These are phyloP conservation scores for Eremochloa ophiuroides DNA, from an alignment of 176 grass and related monocot species.

Conservation along the genomic window DNA sequence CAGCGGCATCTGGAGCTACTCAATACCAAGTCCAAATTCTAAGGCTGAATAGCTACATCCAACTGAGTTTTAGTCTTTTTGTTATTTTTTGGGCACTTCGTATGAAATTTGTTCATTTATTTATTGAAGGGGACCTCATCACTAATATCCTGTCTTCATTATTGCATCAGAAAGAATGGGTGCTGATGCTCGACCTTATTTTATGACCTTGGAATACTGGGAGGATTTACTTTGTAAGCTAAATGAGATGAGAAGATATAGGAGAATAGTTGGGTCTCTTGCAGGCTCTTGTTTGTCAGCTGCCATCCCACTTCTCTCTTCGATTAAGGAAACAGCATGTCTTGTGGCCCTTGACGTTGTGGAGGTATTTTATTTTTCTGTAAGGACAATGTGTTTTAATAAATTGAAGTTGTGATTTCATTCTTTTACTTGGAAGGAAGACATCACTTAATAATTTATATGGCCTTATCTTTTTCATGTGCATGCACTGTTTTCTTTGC, in stretches of 20 bases:
- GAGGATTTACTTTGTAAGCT: conserved; percentile 69
- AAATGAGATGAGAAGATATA: conserved; percentile 88
- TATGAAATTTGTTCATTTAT: neutral
- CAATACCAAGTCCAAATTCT: neutral
- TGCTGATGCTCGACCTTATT: conserved; percentile 30
- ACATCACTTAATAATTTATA: neutral
- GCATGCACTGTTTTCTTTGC: conserved; percentile 10
- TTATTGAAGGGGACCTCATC: neutral
- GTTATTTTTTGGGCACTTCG: neutral
- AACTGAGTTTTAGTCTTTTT: neutral
- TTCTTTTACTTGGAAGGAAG: neutral
- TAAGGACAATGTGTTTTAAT: neutral
- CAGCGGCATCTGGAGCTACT: neutral
- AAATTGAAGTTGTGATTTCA: conserved; percentile 6
- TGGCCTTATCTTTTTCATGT: neutral
- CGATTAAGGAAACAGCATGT: conserved; percentile 66
- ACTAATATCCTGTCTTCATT: conserved; percentile 18
- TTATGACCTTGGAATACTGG: conserved; percentile 78
- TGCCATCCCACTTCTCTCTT: conserved; percentile 74
- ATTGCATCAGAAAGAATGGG: conserved; percentile 43
- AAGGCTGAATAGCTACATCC: neutral
- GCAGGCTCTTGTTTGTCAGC: conserved; percentile 74
- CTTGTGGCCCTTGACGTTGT: conserved; percentile 75
- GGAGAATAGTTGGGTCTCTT: conserved; percentile 86
- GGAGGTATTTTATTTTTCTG: conserved; percentile 50